Evolutionary conservation across 345 rosid species (phyloP).

Genomic region (Salix dunnii): DNA sequence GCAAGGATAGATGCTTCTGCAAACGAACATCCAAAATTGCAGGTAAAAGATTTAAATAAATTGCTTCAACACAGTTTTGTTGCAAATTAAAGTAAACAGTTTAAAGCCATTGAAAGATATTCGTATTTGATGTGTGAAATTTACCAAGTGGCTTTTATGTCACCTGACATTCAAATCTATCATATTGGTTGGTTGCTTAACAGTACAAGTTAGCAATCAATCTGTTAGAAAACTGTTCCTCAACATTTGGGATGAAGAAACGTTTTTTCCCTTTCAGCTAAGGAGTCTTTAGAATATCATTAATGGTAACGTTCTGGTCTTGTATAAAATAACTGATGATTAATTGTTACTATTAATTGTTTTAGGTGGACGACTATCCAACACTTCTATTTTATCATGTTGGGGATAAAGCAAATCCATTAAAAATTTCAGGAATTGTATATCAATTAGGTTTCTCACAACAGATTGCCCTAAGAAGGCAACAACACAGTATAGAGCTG

Average conservation of each 20-base stretch:
- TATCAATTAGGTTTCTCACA: slow-evolving; percentile 9
- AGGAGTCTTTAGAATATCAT: neutral
- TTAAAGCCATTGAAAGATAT: neutral
- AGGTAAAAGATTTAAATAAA: slow-evolving; percentile 35
- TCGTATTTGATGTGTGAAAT: neutral
- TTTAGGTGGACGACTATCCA: slow-evolving; percentile 71
- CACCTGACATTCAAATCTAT: neutral
- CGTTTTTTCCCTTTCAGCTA: neutral
- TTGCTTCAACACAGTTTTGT: neutral
- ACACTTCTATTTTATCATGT: slow-evolving; percentile 59
- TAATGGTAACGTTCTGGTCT: neutral
- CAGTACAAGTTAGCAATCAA: neutral
- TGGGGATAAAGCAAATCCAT: slow-evolving; percentile 51
- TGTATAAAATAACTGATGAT: neutral
- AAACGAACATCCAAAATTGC: slow-evolving; percentile 76
- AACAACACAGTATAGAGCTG: slow-evolving; percentile 25
- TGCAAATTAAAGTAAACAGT: neutral
- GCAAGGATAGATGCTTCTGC: slow-evolving; percentile 89
- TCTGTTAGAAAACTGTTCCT: neutral
- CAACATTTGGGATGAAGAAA: neutral
- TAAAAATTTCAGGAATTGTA: too few species aligned
- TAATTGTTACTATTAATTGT: neutral
- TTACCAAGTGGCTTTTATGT: neutral
- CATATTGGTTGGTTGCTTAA: neutral
- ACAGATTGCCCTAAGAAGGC: slow-evolving; percentile 21